phyloP scores from a whole-genome alignment of 306 rosid genomes.

The Macrotyloma uniflorum region DNA sequence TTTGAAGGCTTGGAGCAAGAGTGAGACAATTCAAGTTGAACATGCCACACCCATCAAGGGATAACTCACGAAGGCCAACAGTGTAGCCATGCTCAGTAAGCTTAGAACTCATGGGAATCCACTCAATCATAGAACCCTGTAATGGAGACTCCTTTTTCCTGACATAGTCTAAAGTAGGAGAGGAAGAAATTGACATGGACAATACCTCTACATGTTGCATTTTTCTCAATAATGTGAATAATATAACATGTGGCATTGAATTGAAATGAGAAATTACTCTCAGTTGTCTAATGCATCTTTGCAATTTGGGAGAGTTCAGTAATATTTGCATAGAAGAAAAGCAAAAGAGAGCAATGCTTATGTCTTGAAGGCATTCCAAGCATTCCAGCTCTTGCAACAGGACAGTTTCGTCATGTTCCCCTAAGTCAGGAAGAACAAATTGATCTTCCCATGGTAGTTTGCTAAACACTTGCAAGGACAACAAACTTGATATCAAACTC shows the following conservation, averaged over 20 bases:
- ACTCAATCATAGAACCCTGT: not conserved
- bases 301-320: not conserved
- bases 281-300: not conserved
- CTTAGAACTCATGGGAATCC: not conserved
- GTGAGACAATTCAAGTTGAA: not conserved
- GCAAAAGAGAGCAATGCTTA: not conserved
- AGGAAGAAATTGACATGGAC: not conserved
- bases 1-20: not conserved
- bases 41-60: not conserved
- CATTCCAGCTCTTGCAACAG: not conserved
- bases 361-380: not conserved
- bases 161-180: not conserved
- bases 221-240: not conserved
- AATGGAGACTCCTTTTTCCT: not conserved
- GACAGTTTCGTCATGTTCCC: not conserved
- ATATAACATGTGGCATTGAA: not conserved
- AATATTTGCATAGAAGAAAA: not conserved
- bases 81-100: not conserved
- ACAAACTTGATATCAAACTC: not conserved
- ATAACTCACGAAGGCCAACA: not conserved
- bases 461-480: slow-evolving; percentile 3
- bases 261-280: not conserved
- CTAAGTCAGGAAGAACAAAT: not conserved
- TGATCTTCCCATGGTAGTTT: slow-evolving; percentile 1
- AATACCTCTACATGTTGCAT: not conserved